phyloP scores from a whole-genome alignment of 2,329 filamentous ascomycete species.

The Sporothrix brasiliensis region DNA sequence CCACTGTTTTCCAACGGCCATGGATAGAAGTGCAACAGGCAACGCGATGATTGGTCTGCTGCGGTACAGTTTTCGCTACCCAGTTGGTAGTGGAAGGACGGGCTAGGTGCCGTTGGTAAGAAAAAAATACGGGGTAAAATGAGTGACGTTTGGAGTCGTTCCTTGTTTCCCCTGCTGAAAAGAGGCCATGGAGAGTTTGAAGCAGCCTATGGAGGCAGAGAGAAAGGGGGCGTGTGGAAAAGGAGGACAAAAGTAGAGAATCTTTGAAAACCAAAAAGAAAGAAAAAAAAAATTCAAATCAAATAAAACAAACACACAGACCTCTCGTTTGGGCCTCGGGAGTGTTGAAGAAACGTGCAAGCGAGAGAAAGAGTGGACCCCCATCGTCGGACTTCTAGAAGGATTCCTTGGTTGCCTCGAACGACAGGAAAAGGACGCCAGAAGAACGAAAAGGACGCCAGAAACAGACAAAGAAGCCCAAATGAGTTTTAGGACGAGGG shows the following conservation, averaged over 20 bases:
- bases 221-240: not conserved
- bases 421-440: slow-evolving; percentile 8
- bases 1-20: not conserved
- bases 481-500: not conserved
- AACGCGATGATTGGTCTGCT: not conserved
- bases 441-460: slow-evolving; percentile 11
- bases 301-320: not conserved
- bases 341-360: slow-evolving; percentile 20
- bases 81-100: slow-evolving; percentile 1
- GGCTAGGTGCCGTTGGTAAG: not conserved
- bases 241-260: not conserved
- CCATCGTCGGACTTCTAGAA: slow-evolving; percentile 18
- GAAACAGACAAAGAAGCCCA: slow-evolving; percentile 1
- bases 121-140: slow-evolving; percentile 16
- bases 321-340: slow-evolving; percentile 7
- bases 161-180: too few species aligned
- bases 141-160: not conserved
- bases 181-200: too few species aligned
- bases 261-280: not conserved
- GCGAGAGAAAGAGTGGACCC: slow-evolving; percentile 18
- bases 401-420: not conserved
- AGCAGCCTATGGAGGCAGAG: not conserved
- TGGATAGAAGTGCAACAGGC: not conserved
- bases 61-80: not conserved
- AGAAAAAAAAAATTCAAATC: not conserved